Evolutionary conservation across 169 alveolate genomes (phyloP).

Genomic region (Theileria parva): DNA sequence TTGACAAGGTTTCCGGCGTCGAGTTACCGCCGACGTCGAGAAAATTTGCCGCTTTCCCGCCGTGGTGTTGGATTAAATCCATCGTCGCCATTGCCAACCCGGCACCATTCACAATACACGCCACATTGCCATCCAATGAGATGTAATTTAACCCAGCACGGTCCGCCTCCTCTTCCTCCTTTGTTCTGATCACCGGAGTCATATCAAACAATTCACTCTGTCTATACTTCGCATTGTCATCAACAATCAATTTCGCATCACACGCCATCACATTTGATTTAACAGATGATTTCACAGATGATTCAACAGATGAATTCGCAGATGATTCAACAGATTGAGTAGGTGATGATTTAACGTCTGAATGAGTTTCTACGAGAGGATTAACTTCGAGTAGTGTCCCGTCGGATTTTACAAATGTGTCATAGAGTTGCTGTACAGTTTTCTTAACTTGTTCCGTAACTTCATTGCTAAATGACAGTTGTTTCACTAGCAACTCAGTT

Average conservation of each 20-base stretch:
- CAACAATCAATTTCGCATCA: constrained; percentile 93
- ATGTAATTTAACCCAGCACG: constrained; percentile 88
- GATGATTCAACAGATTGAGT: too few relatives aligned
- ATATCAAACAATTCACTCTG: constrained; percentile 83
- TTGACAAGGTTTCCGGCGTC: constrained; percentile 83
- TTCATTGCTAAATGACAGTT: constrained; percentile 69
- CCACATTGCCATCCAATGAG: constrained; percentile 89
- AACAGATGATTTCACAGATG: too few relatives aligned
- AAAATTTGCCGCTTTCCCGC: constrained; percentile 95
- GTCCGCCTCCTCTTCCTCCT: constrained; percentile 88
- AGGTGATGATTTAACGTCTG: too few relatives aligned
- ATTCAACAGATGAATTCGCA: too few relatives aligned
- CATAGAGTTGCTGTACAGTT: constrained; percentile 69
- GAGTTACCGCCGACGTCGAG: constrained; percentile 97
- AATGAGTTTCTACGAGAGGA: constrained; percentile 87
- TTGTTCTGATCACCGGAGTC: constrained; percentile 79
- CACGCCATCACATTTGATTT: constrained; percentile 87
- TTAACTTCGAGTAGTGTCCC: constrained; percentile 92
- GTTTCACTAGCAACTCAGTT: constrained; percentile 63
- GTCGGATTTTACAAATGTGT: constrained; percentile 86
- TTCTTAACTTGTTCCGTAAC: constrained; percentile 60
- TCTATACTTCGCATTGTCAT: constrained; percentile 94
- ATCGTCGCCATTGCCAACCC: constrained; percentile 99
- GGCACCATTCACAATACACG: constrained; percentile 97
- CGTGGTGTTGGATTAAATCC: constrained; percentile 83